A percentile compares a stretch with the other conserved stretches of the same genome.
These are phyloP conservation scores for Fusarium sp. DNA, from an alignment of 2,329 filamentous ascomycete genomes.

Conservation along the genomic window DNA sequence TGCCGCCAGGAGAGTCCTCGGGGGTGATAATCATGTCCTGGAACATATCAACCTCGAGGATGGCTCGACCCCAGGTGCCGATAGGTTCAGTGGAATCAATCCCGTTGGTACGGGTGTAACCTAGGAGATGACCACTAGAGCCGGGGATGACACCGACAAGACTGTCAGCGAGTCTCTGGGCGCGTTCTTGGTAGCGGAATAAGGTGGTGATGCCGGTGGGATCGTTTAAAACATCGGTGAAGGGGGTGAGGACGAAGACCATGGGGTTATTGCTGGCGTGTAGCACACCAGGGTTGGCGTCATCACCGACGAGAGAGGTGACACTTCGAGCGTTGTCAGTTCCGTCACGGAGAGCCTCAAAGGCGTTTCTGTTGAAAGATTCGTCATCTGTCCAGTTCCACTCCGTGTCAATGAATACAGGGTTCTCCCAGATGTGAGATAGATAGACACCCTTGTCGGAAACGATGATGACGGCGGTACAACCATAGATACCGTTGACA, in stretches of 20 bases:
- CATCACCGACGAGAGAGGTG: constrained; percentile 5
- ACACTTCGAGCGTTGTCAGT: constrained; percentile 1
- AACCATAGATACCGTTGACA: constrained; percentile 38
- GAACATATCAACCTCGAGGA: constrained; percentile 23
- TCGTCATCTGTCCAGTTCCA: constrained; percentile 2
- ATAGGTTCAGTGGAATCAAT: neutral
- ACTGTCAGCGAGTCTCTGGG: neutral
- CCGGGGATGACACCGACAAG: constrained; percentile 18
- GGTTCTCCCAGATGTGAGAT: constrained; percentile 38
- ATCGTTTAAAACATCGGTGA: neutral
- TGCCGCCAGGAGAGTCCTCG: neutral
- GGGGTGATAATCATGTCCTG: constrained; percentile 2
- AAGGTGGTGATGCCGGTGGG: neutral
- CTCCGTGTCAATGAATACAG: constrained; percentile 18
- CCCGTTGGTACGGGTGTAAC: constrained; percentile 15
- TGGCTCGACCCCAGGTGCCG: constrained; percentile 12
- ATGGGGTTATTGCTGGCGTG: constrained; percentile 19
- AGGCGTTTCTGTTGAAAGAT: constrained; percentile 5
- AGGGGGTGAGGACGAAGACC: constrained; percentile 31
- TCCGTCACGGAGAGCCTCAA: constrained; percentile 16
- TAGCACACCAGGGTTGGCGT: constrained; percentile 9
- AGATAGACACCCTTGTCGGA: constrained; percentile 32
- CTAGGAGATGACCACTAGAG: constrained; percentile 9
- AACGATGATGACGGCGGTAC: constrained; percentile 30
- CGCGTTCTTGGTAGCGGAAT: constrained; percentile 15